Conservation (phyloP, 768 basidiomycete genomes). For the Psilocybe azurescens region DNA sequence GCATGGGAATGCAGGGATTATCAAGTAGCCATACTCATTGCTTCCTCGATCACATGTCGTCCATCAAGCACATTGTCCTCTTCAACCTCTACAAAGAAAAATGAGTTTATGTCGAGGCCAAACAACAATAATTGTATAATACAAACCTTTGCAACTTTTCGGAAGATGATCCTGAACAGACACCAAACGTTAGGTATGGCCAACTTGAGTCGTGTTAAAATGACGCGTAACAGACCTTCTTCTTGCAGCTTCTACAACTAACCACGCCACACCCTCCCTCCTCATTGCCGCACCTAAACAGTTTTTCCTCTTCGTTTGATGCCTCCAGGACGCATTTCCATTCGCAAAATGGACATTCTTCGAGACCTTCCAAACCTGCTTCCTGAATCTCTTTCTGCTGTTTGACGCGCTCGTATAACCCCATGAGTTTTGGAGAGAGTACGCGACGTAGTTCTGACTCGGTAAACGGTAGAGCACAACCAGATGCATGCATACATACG, state of each 20-base stretch:
- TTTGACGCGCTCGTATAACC: slow-evolving; percentile 74
- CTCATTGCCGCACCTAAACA: slow-evolving; percentile 60
- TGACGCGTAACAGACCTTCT: slow-evolving; percentile 49
- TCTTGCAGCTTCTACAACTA: slow-evolving; percentile 83
- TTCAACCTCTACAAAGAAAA: slow-evolving; percentile 62
- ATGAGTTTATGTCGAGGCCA: not conserved
- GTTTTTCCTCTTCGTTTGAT: slow-evolving; percentile 57
- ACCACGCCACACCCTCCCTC: slow-evolving; percentile 77
- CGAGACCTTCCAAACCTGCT: slow-evolving; percentile 79
- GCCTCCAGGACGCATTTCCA: slow-evolving; percentile 81
- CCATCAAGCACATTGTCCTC: slow-evolving; percentile 77
- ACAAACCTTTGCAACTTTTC: slow-evolving; percentile 75
- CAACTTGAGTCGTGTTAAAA: slow-evolving; percentile 9
- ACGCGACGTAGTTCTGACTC: slow-evolving; percentile 71
- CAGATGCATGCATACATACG: slow-evolving; percentile 83
- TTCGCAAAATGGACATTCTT: slow-evolving; percentile 92
- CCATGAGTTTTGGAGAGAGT: slow-evolving; percentile 68
- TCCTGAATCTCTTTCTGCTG: slow-evolving; percentile 81
- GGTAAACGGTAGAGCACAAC: slow-evolving; percentile 72
- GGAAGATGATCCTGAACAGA: slow-evolving; percentile 75
- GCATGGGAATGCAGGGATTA: not conserved
- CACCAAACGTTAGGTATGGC: slow-evolving; percentile 1
- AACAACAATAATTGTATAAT: not conserved
- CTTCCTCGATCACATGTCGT: slow-evolving; percentile 85
- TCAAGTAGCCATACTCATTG: slow-evolving; percentile 71